Base-by-base conservation (phyloP, 352 stramenopile species). In the Globisporangium irregulare region DNA sequence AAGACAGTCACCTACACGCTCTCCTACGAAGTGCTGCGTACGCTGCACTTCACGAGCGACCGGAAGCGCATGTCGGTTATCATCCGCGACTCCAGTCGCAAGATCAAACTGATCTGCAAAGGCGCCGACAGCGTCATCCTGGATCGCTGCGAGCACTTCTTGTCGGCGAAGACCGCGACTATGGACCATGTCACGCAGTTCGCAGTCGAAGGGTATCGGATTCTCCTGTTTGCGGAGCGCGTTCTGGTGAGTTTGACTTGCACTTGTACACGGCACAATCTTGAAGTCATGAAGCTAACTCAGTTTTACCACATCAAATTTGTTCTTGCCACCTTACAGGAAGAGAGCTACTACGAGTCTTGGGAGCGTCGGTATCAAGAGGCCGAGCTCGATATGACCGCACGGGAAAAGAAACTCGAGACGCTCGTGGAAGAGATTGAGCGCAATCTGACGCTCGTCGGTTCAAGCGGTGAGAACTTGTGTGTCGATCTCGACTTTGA, bases 61-160 rank as follows among this genome's bases (percentile, higher is more conserved):
- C 80, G 88, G 1, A 94, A 94, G 66, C 77, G 85, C 36, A 96
- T 96, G 89, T 92, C 84, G 2, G 82, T 93, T 18, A 88, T 95
- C 58, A 71, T 95, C 62, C 85, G 84, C 0, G 80, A 89, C 55
- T 56, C 81, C 24, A 73, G 82, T 7, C 73, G 76, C 34, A 73
- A 69, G 2, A 80, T 94, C 20, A 85, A 85, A 65, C 27, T 95
- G 1, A 69, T 93, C 12, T 93, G 86, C 73, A 97, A 97, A 71
- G 90, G 86, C 1, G 87, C 87, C 15, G 87, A 93, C 73, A 91
- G 74, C 29, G 82, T 92, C 12, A 91, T 93, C 46, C 65, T 93
- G 22, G 84, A 92, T 32, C 79, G 85, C 25, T 93, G 85, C 38
- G 76, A 87, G 3, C 59, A 79, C 0, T 93, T 86, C 69, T 41